Conservation (phyloP, 257 asterid species). For the Capsicum baccatum region DNA sequence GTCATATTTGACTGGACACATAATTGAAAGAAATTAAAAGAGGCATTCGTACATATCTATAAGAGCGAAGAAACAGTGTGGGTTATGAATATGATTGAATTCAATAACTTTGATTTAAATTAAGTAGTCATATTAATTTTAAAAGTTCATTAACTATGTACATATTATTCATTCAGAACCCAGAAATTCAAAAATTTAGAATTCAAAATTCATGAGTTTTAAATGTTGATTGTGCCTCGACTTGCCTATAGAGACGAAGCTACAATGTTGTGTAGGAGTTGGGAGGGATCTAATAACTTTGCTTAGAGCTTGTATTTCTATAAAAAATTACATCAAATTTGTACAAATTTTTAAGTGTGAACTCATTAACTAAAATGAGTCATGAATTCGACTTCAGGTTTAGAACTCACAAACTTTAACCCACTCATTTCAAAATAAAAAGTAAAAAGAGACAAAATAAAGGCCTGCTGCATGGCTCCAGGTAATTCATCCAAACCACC, state of each 20-base stretch:
- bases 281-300: too few species aligned
- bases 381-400: neutral
- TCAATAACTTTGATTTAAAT: too few species aligned
- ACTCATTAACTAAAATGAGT: neutral
- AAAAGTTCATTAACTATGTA: neutral
- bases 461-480: too few species aligned
- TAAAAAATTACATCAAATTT: neutral
- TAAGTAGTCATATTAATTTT: neutral
- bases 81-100: neutral
- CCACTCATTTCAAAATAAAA: too few species aligned
- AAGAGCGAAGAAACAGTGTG: neutral
- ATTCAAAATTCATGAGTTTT: too few species aligned
- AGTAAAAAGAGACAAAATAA: too few species aligned
- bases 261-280: too few species aligned
- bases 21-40: neutral
- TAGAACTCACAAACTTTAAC: neutral
- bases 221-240: too few species aligned
- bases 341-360: neutral
- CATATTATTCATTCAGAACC: neutral
- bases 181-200: too few species aligned
- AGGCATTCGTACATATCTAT: neutral
- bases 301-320: neutral
- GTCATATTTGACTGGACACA: neutral
- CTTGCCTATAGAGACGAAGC: too few species aligned
- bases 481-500: too few species aligned